Evolutionary conservation across 495 filamentous ascomycete genomes (phyloP).

Genomic region (Staphylotrichum longicolle): DNA sequence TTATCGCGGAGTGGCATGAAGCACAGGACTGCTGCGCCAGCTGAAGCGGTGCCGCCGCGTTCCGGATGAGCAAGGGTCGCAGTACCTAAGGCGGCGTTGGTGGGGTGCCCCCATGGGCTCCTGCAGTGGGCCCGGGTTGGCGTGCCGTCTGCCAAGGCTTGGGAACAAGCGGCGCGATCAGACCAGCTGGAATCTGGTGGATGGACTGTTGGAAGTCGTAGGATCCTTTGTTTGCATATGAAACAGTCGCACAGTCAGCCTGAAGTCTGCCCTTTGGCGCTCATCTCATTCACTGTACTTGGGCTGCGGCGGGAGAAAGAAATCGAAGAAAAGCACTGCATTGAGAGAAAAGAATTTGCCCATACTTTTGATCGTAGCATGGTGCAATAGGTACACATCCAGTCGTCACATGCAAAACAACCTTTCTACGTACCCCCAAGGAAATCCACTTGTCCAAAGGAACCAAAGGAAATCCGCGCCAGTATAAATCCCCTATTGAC

Average conservation of each 20-base stretch:
- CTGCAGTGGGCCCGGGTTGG: background rate
- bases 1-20: too few species aligned
- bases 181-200: background rate
- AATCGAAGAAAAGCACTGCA: background rate
- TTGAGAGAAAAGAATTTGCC: background rate
- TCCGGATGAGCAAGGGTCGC: background rate
- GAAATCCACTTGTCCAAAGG: constrained; percentile 13
- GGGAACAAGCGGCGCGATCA: background rate
- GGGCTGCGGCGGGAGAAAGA: too few species aligned
- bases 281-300: too few species aligned
- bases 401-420: constrained; percentile 10
- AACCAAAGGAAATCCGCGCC: constrained; percentile 23
- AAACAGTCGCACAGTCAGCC: background rate
- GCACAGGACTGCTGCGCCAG: background rate
- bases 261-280: background rate
- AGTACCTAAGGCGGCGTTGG: too few species aligned
- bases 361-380: background rate
- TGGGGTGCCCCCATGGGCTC: background rate
- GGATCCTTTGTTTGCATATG: background rate
- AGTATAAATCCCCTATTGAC: constrained; percentile 19
- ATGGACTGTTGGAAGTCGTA: too few species aligned
- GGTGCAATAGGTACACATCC: background rate
- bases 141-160: background rate
- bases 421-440: constrained; percentile 25
- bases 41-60: background rate